Evolutionary conservation across 2,329 filamentous ascomycete genomes (phyloP), one percentile per base, ranked within the genome.

Genomic region (Nakataea oryzae): DNA sequence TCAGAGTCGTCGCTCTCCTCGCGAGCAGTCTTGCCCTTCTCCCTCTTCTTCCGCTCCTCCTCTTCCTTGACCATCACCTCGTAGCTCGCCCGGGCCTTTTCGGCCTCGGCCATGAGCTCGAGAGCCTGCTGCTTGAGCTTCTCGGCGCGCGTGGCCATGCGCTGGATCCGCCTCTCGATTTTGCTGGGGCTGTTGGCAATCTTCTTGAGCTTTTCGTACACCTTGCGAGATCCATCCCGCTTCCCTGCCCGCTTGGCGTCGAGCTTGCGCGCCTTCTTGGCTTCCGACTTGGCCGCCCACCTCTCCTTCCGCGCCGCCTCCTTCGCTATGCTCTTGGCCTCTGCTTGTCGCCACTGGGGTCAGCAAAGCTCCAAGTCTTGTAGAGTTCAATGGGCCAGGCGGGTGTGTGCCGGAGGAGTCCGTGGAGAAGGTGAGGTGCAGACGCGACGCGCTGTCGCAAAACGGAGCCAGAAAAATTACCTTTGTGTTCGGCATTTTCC

Each of bases 41-140:
- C 17, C 56, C 54, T 58, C 28, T 54, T 34, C 24, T 17, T 41
- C 17, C 54, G 24, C 27, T 58, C 60, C 56, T 58, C 13, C 8
- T 61, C 50, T 32, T 2, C 1, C 32, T 58, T 34, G 12, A 29
- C 28, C 28, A 59, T 13, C 29, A 34, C 30, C 29, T 34, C 47
- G 50, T 61, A 61, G 12, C 7, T 24, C n/a, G 56, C 62, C 34
- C 50, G 54, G 59, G 32, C 30, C 59, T 57, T 61, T 57, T 61
- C 56, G 2, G 62, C 59, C 21, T 90, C 73, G 0, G 67, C 68
- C 66, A 77, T 66, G 41, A 82, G 64, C 69, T 75, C 75, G 27
- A 69, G 65, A 2, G 74, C 76, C 68, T 79, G 70, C 3, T 67
- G 68, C 67, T 78, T 74, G 47, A 79, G 71, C 67, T 75, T 74